Conservation (phyloP, 2,329 filamentous ascomycete species). For the Pseudopithomyces maydicus region DNA sequence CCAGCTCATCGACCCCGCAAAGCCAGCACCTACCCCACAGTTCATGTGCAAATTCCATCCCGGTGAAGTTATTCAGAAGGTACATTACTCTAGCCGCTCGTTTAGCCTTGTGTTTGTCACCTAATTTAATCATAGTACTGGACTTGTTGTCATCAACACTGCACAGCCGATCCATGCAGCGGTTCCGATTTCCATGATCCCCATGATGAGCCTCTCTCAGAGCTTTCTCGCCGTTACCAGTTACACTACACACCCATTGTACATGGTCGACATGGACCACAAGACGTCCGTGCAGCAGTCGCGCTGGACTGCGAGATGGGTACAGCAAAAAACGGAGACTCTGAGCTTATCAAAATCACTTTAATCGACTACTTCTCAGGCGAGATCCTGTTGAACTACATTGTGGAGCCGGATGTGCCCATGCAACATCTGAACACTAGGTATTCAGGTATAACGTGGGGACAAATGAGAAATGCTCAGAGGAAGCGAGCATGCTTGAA, state of each 20-base stretch:
- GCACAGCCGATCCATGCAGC: constrained; percentile 15
- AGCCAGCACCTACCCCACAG: not conserved
- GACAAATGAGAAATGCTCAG: constrained; percentile 46
- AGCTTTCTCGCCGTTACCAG: constrained; percentile 15
- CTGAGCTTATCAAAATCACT: constrained; percentile 59
- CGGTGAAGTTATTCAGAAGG: constrained; percentile 4
- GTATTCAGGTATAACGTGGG: constrained; percentile 55
- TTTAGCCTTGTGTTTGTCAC: not conserved
- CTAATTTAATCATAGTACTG: constrained; percentile 9
- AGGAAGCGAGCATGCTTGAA: constrained; percentile 42
- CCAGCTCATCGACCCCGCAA: not conserved
- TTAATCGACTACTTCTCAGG: constrained; percentile 57
- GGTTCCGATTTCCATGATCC: constrained; percentile 10
- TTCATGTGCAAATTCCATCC: constrained; percentile 1
- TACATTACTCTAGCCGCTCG: not conserved
- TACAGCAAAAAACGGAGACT: constrained; percentile 49
- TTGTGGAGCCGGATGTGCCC: constrained; percentile 54
- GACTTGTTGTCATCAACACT: constrained; percentile 13
- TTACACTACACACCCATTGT: constrained; percentile 13
- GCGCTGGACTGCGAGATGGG: constrained; percentile 65
- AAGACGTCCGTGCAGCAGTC: constrained; percentile 33
- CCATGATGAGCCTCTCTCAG: constrained; percentile 1
- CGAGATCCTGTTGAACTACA: constrained; percentile 54
- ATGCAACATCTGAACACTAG: constrained; percentile 58
- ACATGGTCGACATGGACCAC: not conserved